These are phyloP conservation scores for Croton setiger DNA, from an alignment of 441 rosid species.

Conservation along the genomic window DNA sequence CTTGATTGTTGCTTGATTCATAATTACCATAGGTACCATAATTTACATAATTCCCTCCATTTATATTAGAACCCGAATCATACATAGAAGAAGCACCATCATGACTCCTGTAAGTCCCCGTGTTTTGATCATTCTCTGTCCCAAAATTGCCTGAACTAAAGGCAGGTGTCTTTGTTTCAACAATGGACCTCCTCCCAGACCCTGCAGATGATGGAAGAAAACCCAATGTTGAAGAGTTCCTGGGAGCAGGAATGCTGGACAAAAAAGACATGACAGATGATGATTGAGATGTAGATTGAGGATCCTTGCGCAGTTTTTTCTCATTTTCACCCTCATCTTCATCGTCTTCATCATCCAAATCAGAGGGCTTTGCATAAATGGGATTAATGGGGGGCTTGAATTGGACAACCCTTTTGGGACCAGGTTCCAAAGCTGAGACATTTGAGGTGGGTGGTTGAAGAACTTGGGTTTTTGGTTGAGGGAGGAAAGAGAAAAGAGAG, in stretches of 20 bases:
- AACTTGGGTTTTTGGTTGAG: slow-evolving; percentile 49
- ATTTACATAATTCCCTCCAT: slow-evolving; percentile 18
- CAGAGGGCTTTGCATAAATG: slow-evolving; percentile 19
- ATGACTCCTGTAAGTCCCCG: neutral
- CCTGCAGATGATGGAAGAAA: slow-evolving; percentile 44
- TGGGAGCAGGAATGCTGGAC: slow-evolving; percentile 77
- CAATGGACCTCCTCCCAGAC: slow-evolving; percentile 62
- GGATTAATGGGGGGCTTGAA: slow-evolving; percentile 56
- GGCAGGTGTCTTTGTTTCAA: slow-evolving; percentile 45
- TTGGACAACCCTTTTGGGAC: slow-evolving; percentile 61
- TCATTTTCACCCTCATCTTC: slow-evolving; percentile 49
- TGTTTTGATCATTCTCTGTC: neutral
- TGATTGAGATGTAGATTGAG: slow-evolving; percentile 22
- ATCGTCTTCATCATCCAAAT: slow-evolving; percentile 40
- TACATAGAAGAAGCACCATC: neutral
- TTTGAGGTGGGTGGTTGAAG: slow-evolving; percentile 16
- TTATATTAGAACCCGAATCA: slow-evolving; percentile 28
- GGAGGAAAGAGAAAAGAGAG: slow-evolving; percentile 52
- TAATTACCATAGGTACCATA: slow-evolving; percentile 1
- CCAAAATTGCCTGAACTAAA: slow-evolving; percentile 17
- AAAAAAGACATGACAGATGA: slow-evolving; percentile 60
- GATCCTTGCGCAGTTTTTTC: slow-evolving; percentile 25
- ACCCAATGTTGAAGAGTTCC: slow-evolving; percentile 59
- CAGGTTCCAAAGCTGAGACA: slow-evolving; percentile 14
- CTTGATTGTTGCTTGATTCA: slow-evolving; percentile 17